Conservation (phyloP, 2,329 filamentous ascomycete genomes). For the Neophaeococcomyces aloes region DNA sequence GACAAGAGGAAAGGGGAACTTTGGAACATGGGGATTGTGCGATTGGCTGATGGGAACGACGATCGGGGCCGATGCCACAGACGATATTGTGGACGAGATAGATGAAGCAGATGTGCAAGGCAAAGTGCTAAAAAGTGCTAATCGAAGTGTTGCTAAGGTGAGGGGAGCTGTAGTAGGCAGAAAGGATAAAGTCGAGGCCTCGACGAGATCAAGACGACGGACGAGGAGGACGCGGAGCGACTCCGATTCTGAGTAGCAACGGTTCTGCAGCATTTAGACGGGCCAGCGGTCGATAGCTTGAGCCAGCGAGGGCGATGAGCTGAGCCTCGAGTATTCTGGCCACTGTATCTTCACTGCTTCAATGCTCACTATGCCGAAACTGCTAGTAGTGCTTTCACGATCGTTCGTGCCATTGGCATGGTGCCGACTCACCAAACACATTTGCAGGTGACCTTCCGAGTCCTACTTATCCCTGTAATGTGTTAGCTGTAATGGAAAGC, state of each 20-base stretch:
- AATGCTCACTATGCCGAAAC: too few species aligned
- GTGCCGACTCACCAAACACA: too few species aligned
- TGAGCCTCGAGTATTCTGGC: too few species aligned
- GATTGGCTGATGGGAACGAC: conserved; percentile 36
- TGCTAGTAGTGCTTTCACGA: too few species aligned
- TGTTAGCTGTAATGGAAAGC: too few species aligned
- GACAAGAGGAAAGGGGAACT: conserved; percentile 36
- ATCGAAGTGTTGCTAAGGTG: conserved; percentile 8
- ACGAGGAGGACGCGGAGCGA: conserved; percentile 7
- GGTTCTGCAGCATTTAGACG: conserved; percentile 5
- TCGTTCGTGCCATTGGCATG: too few species aligned
- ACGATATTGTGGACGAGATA: conserved; percentile 37
- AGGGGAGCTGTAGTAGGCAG: conserved; percentile 6
- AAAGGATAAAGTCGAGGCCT: conserved; percentile 8
- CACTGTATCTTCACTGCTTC: too few species aligned
- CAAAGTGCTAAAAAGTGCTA: conserved; percentile 18
- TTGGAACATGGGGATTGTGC: conserved; percentile 35
- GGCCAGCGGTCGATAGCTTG: too few species aligned
- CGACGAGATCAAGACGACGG: conserved; percentile 1
- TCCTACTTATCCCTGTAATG: too few species aligned
- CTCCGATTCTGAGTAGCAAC: conserved; percentile 1
- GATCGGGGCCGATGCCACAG: conserved; percentile 36
- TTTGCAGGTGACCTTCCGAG: too few species aligned
- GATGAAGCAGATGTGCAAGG: conserved; percentile 28
- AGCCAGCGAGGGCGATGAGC: too few species aligned